Evolutionary conservation across 2,329 filamentous ascomycete genomes (phyloP).

Genomic region (Sarocladiaceae sp.): DNA sequence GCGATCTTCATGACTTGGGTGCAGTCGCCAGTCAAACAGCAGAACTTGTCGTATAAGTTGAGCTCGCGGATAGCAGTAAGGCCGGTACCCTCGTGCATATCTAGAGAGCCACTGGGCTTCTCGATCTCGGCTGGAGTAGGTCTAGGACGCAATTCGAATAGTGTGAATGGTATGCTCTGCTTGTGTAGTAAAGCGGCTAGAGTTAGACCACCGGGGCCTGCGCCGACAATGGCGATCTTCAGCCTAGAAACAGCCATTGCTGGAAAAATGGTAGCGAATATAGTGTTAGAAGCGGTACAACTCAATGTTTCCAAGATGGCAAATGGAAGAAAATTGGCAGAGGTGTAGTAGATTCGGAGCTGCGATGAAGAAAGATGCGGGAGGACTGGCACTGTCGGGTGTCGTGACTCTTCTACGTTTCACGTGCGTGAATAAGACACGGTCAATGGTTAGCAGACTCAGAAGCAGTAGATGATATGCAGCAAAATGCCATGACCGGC

Average conservation of each 20-base stretch:
- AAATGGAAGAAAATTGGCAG: too few species aligned
- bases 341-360: too few species aligned
- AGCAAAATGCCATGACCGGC: too few species aligned
- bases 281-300: too few species aligned
- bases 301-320: too few species aligned
- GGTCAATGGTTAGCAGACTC: too few species aligned
- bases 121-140: slow-evolving; percentile 22
- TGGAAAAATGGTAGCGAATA: too few species aligned
- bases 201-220: slow-evolving; percentile 41
- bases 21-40: slow-evolving; percentile 35
- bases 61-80: slow-evolving; percentile 39
- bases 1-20: slow-evolving; percentile 33
- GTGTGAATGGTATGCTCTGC: slow-evolving; percentile 25
- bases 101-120: slow-evolving; percentile 37
- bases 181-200: slow-evolving; percentile 41
- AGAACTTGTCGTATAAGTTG: slow-evolving; percentile 40
- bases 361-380: too few species aligned
- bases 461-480: too few species aligned
- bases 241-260: not conserved
- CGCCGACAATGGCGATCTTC: slow-evolving; percentile 41
- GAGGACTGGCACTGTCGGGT: too few species aligned
- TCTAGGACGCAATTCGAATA: slow-evolving; percentile 29
- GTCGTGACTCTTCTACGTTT: too few species aligned
- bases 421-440: too few species aligned
- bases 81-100: slow-evolving; percentile 43